A percentile compares a stretch with the other conserved stretches of the same genome.
These are phyloP conservation scores for Geotrichum bryndzae DNA, from an alignment of 1,139 yeast species.

Conservation along the genomic window DNA sequence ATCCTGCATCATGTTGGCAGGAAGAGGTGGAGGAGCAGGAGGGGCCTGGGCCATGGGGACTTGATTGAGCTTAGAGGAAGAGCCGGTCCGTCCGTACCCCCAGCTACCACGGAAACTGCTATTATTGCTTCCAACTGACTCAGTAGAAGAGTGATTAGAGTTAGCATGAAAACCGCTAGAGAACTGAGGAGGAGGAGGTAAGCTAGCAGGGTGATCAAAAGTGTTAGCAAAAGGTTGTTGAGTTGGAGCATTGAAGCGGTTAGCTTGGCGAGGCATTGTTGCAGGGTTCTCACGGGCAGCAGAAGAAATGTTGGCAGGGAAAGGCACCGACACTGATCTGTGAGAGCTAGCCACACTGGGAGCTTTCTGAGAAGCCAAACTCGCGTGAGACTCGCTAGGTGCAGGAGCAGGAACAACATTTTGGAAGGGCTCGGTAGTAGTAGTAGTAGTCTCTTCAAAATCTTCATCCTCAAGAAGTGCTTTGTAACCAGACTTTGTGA, in stretches of 20 bases:
- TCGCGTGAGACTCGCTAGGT: background rate
- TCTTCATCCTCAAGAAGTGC: constrained; percentile 3
- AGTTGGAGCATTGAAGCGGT: background rate
- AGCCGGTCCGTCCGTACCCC: constrained; percentile 5
- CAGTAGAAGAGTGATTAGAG: background rate
- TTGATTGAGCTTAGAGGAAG: background rate
- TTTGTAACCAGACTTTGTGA: constrained; percentile 11
- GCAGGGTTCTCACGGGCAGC: constrained; percentile 5
- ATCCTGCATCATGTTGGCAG: background rate
- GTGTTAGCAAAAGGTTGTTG: background rate
- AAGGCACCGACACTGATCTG: background rate
- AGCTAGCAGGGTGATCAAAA: background rate
- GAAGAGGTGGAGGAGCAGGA: background rate
- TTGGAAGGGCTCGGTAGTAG: background rate
- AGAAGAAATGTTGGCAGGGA: constrained; percentile 8
- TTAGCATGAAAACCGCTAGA: background rate
- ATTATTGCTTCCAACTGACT: background rate
- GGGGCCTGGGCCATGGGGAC: background rate
- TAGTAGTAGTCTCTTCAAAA: constrained; percentile 3
- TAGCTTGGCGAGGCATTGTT: background rate
- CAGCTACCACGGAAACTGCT: constrained; percentile 4
- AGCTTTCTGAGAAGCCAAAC: background rate
- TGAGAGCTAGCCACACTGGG: background rate
- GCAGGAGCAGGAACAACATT: background rate
- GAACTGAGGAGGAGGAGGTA: background rate